These are phyloP conservation scores for Pseudocercospora cruenta DNA, from an alignment of 2,329 filamentous ascomycete species.

Conservation along the genomic window DNA sequence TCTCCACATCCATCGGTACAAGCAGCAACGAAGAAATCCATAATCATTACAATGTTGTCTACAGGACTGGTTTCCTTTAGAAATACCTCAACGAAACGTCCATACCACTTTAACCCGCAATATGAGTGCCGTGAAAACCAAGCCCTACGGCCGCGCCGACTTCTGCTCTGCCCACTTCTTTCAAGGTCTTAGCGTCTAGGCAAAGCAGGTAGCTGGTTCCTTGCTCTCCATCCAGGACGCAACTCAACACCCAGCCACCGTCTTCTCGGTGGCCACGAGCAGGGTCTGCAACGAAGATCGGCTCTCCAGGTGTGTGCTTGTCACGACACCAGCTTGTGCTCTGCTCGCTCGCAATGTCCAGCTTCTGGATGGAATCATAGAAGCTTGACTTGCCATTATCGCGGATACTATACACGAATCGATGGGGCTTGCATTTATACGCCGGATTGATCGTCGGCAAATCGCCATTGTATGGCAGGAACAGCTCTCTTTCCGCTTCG, in stretches of 20 bases:
- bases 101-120: not conserved
- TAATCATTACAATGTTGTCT: not conserved
- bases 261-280: constrained; percentile 57
- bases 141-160: constrained; percentile 63
- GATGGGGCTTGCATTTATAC: constrained; percentile 57
- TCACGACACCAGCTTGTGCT: constrained; percentile 60
- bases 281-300: constrained; percentile 66
- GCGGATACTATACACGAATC: constrained; percentile 64
- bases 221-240: constrained; percentile 65
- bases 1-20: not conserved
- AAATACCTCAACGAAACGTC: not conserved
- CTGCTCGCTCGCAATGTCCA: constrained; percentile 60
- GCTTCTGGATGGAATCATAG: constrained; percentile 67
- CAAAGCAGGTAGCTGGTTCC: constrained; percentile 68
- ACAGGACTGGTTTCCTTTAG: not conserved
- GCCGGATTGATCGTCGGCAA: constrained; percentile 68
- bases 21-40: not conserved
- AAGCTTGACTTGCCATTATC: constrained; percentile 63
- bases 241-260: constrained; percentile 63
- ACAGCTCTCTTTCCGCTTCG: not conserved
- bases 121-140: constrained; percentile 53
- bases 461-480: constrained; percentile 51
- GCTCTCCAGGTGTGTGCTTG: constrained; percentile 69
- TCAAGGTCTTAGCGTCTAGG: constrained; percentile 65
- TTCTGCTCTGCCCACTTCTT: constrained; percentile 67